Evolutionary conservation across 306 rosid genomes (phyloP).

Genomic region (Gastrolobium bilobum): DNA sequence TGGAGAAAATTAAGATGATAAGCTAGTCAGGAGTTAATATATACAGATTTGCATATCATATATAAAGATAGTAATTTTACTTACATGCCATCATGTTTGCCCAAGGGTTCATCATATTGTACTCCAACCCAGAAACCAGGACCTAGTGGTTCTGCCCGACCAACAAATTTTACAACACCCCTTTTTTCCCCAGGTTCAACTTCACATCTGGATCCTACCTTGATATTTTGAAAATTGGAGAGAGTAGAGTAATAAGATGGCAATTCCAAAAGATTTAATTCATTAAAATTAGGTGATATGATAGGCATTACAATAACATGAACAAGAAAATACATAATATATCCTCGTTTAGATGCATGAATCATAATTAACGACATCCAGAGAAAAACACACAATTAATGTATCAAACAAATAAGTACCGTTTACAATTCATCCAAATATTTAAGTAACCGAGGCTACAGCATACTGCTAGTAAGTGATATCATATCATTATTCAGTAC

Average conservation of each 20-base stretch:
- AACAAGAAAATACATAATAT: conserved; percentile 36
- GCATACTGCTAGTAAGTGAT: not conserved
- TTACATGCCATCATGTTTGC: conserved; percentile 97
- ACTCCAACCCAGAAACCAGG: conserved; percentile 97
- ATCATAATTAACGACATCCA: conserved; percentile 8
- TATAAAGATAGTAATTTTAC: conserved; percentile 37
- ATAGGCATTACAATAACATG: conserved; percentile 7
- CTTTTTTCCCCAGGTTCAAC: conserved; percentile 92
- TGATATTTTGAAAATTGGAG: conserved; percentile 36
- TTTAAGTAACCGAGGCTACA: conserved; percentile 26
- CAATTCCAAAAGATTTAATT: conserved; percentile 12
- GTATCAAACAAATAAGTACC: conserved; percentile 20
- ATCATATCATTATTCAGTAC: conserved; percentile 18
- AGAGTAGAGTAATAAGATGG: conserved; percentile 9
- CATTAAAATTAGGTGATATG: conserved; percentile 2
- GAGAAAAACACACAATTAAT: conserved; percentile 23
- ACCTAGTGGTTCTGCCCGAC: conserved; percentile 81
- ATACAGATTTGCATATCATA: conserved; percentile 12
- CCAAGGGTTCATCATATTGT: conserved; percentile 96
- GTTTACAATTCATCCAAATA: conserved; percentile 25
- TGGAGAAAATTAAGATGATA: not conserved
- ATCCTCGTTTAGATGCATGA: not conserved
- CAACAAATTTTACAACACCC: conserved; percentile 81
- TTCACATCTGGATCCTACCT: conserved; percentile 97
- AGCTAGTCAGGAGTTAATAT: not conserved